Base-by-base conservation (phyloP, 805 yeast species). In the Pichia membranifaciens region DNA sequence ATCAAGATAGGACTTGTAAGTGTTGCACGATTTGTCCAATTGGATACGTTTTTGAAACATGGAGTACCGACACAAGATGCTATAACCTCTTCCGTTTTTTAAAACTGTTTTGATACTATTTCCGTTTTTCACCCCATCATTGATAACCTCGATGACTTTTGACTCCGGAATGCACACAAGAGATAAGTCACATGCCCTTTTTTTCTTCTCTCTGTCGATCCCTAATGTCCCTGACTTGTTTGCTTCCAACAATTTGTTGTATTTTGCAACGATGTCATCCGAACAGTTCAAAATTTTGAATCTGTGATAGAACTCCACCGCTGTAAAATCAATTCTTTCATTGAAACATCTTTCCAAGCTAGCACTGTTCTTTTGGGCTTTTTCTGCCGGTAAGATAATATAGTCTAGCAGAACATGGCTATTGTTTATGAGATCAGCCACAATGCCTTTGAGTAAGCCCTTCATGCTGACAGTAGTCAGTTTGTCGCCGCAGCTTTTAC, bases 401-500 rank as follows among this genome's bases (percentile, higher is more conserved):
- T 72, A 80, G 23, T 68, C 66, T 23, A 85, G 56, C 0, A 59
- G 58, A 0, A 69, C 62, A 13, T 54, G 25, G 20, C 36, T 47
- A 13, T 34, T 53, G 5, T 54, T 58, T 2, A 72, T 52, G 36
- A 71, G 43, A 1, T 45, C 50, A 34, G 71, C 67, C 2, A 76
- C 73, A 7, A 75, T 43, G 4, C 76, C 58, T 54, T 75, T 82
- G 37, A 76, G 60, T 2, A 83, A 42, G 0, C 88, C 84, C 0
- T 70, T 68, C 32, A 68, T 64, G 60, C 87, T 96, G 49, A 74
- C 73, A 42, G 82, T 44, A 38, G 86, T 73, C 22, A 91, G 62
- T 58, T 91, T 91, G 61, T 91, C 98, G 1, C 95, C 80, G 61
- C 98, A 91, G 1, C 96, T 87, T 61, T 89, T 91, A 28, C 95